Evolutionary conservation across 305 asterid species (phyloP).

Genomic region (Rubia balearica): DNA sequence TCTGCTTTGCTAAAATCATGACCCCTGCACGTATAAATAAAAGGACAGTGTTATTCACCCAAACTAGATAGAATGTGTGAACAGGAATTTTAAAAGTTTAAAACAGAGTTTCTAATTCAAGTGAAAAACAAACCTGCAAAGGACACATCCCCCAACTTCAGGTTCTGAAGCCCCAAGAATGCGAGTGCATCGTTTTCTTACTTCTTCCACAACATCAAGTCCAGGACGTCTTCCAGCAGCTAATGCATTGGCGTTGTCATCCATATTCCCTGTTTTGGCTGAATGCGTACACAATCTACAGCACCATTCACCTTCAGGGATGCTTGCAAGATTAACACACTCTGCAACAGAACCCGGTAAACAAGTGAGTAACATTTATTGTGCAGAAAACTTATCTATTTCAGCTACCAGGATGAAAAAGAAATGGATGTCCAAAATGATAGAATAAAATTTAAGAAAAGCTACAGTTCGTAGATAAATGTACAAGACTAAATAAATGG

Average conservation of each 20-base stretch:
- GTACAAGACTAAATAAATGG: not conserved
- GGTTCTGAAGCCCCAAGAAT: slow-evolving; percentile 44
- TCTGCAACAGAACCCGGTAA: slow-evolving; percentile 36
- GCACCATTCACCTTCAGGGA: slow-evolving; percentile 70
- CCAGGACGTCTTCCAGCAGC: slow-evolving; percentile 93
- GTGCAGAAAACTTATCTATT: not conserved
- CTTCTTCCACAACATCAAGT: slow-evolving; percentile 58
- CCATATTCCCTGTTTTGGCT: slow-evolving; percentile 54
- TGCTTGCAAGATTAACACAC: slow-evolving; percentile 44
- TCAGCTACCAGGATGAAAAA: not conserved
- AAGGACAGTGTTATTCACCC: slow-evolving; percentile 11
- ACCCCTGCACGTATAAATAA: slow-evolving; percentile 40
- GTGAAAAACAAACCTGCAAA: slow-evolving; percentile 59
- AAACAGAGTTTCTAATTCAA: not conserved
- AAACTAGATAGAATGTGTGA: not conserved
- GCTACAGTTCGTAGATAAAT: not conserved
- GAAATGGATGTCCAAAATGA: not conserved
- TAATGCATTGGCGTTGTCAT: slow-evolving; percentile 54
- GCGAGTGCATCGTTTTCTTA: slow-evolving; percentile 52
- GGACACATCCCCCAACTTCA: slow-evolving; percentile 64
- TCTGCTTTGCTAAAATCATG: slow-evolving; percentile 55
- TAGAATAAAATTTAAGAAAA: not conserved
- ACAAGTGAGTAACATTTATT: slow-evolving; percentile 10
- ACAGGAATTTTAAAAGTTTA: not conserved
- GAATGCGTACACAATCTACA: slow-evolving; percentile 62